Percentiles rank a stretch among this genome's conserved stretches.
phyloP scores from a whole-genome alignment of 75 land plant species.

The Isoetes taiwanensis region DNA sequence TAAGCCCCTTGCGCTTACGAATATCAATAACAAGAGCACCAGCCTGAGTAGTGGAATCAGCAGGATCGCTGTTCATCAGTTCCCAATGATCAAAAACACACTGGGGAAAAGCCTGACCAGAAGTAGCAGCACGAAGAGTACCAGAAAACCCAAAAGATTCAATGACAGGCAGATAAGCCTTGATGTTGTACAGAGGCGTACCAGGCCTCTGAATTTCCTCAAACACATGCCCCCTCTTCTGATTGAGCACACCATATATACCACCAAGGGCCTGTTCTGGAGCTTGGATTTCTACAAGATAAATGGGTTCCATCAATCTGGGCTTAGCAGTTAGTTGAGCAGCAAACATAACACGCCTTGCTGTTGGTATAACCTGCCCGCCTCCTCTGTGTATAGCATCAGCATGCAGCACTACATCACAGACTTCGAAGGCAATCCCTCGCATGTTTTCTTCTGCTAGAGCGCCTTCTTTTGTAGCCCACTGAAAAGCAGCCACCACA shows the following conservation, averaged over 20 bases:
- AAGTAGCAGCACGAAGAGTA: slow-evolving; percentile 15
- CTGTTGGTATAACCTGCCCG: slow-evolving; percentile 29
- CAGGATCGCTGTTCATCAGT: slow-evolving; percentile 36
- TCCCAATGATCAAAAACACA: slow-evolving; percentile 28
- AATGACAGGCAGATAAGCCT: slow-evolving; percentile 21
- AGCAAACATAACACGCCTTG: slow-evolving; percentile 16
- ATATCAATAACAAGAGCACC: slow-evolving; percentile 27
- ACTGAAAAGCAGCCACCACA: slow-evolving; percentile 66
- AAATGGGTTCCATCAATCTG: slow-evolving; percentile 17
- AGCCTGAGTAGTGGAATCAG: slow-evolving; percentile 36
- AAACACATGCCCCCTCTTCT: slow-evolving; percentile 19
- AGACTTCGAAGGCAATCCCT: slow-evolving; percentile 47
- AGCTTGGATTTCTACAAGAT: slow-evolving; percentile 21
- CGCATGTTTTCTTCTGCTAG: slow-evolving; percentile 54
- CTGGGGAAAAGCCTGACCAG: slow-evolving; percentile 27
- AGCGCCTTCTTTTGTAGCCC: slow-evolving; percentile 64
- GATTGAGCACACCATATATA: slow-evolving; percentile 12
- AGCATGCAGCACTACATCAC: slow-evolving; percentile 51
- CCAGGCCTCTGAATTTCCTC: slow-evolving; percentile 19
- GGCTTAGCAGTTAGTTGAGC: slow-evolving; percentile 18
- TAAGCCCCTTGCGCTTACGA: slow-evolving; percentile 54
- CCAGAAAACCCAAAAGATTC: slow-evolving; percentile 23
- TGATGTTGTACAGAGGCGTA: slow-evolving; percentile 17
- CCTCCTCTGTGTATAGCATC: slow-evolving; percentile 56
- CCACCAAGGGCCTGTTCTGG: slow-evolving; percentile 15